Evolutionary conservation across 1,284 basidiomycete genomes (phyloP), one percentile per base, ranked within the genome.

Genomic region (Phellopilus nigrolimitatus): DNA sequence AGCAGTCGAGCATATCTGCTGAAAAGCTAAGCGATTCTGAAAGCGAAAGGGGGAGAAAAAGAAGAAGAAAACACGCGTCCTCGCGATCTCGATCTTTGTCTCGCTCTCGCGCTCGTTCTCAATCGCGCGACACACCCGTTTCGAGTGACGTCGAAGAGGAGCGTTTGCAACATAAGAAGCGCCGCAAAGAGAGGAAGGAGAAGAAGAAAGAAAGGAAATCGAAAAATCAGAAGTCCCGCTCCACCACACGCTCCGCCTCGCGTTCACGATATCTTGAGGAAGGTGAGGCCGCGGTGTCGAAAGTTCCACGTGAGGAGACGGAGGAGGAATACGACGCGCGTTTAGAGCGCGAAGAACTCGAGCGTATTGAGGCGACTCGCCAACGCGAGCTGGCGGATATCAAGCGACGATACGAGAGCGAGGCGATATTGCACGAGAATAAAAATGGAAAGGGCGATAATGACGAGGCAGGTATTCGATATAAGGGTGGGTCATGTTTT

Each of bases 261-360:
- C 36, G 36, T 25, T 52, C 55, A 8, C 49, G 42, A 49, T 34
- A 40, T 25, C 47, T 34, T 12, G 21, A 33, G 21, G 27, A 44
- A 24, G n/a, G 47, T 45, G 34, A 61, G 58, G 24, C 57, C 55
- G 27, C 47, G 50, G 3, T 59, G 55, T 33, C 24, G 46, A 21
- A 41, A 48, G 38, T 76, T 60, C 81, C 75, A 8, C 76, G 73
- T 58, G 77, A 82, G 47, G 73, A 75, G 59, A 74, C 73, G 0
- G 69, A 74, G 56, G 73, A 74, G 62, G 84, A 88, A 61, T 85
- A 87, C 58, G 86, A 87, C 61, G 79, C 79, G 0, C 68, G 85
- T 36, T 61, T 88, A 39, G 85, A 87, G 60, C 69, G 80, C 30
- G 86, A 88, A 63, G 84, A 88, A 64, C 74, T 74, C 24, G 81